A percentile compares a stretch with the other conserved stretches of the same genome.
phyloP scores from a whole-genome alignment of 345 rosid genomes.

The Eutrema japonicum region DNA sequence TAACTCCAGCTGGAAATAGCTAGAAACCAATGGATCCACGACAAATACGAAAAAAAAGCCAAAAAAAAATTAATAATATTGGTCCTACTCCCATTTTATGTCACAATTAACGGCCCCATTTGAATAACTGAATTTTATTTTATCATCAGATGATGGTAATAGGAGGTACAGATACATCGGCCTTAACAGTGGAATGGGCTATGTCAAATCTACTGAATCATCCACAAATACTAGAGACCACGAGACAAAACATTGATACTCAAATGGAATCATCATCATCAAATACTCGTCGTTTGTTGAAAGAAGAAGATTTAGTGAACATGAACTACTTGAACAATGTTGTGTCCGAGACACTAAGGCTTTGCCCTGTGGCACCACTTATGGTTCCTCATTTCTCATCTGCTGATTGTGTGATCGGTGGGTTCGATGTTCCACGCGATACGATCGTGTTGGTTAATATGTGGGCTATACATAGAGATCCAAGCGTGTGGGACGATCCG shows the following conservation, averaged over 20 bases:
- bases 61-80: neutral
- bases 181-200: slow-evolving; percentile 45
- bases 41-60: neutral
- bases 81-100: neutral
- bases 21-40: neutral
- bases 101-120: slow-evolving; percentile 16
- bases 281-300: slow-evolving; percentile 27
- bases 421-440: slow-evolving; percentile 47
- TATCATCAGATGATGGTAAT: slow-evolving; percentile 44
- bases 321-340: slow-evolving; percentile 41
- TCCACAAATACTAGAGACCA: slow-evolving; percentile 36
- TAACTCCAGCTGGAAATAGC: neutral
- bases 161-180: slow-evolving; percentile 48
- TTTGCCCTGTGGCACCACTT: slow-evolving; percentile 51
- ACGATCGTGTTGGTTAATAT: slow-evolving; percentile 47
- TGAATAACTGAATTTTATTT: neutral
- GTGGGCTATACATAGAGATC: slow-evolving; percentile 58
- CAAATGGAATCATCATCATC: slow-evolving; percentile 25
- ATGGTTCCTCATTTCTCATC: slow-evolving; percentile 52
- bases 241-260: slow-evolving; percentile 32
- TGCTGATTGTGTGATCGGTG: slow-evolving; percentile 50
- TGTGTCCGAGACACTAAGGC: slow-evolving; percentile 52
- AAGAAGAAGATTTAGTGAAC: slow-evolving; percentile 43
- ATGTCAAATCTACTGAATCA: slow-evolving; percentile 38
- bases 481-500: slow-evolving; percentile 50